Evolutionary conservation across 176 grass and related monocot genomes (phyloP).

Genomic region (Oryza rufipogon): DNA sequence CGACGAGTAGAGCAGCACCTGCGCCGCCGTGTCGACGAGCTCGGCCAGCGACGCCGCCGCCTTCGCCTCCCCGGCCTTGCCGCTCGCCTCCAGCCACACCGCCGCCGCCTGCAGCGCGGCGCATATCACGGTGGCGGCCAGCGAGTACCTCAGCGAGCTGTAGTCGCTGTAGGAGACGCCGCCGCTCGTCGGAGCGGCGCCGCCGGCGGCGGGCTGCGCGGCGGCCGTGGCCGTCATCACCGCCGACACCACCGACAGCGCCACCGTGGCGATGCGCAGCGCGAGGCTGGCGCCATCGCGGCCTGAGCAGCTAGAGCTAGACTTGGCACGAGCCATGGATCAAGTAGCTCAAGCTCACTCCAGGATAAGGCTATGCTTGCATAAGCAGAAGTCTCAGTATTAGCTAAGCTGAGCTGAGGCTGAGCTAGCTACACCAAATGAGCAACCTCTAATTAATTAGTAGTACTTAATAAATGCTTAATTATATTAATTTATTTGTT

Average conservation of each 20-base stretch:
- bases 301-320: too few species aligned
- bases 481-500: background rate
- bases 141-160: constrained; percentile 11
- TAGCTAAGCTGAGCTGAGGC: background rate
- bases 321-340: too few species aligned
- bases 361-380: too few species aligned
- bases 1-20: too few species aligned
- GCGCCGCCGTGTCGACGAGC: constrained; percentile 21
- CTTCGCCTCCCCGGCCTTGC: background rate
- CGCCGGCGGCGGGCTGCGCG: too few species aligned
- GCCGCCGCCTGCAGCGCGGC: constrained; percentile 32
- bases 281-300: too few species aligned
- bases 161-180: constrained; percentile 23
- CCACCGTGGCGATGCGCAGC: too few species aligned
- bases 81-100: background rate
- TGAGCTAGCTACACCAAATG: background rate
- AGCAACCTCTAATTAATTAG: background rate
- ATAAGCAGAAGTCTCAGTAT: too few species aligned
- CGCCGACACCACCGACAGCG: too few species aligned
- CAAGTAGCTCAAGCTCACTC: too few species aligned
- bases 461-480: background rate
- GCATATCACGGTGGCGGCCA: constrained; percentile 15
- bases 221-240: too few species aligned
- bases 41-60: background rate
- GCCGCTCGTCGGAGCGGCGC: background rate